Evolutionary conservation across 1,139 yeast species (phyloP), one percentile per base, ranked within the genome.

Genomic region (Geotrichum restrictum): DNA sequence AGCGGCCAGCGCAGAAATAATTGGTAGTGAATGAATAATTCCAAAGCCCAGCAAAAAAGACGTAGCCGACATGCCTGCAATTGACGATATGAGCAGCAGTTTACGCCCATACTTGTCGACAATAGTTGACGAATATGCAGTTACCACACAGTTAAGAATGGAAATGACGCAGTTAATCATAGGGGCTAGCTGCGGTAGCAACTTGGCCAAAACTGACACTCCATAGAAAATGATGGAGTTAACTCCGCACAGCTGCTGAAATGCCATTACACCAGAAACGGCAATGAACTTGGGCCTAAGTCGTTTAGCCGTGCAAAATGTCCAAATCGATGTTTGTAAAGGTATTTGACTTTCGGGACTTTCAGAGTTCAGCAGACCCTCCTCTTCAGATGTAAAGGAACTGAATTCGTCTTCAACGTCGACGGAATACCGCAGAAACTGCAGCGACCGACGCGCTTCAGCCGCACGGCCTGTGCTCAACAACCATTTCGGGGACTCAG

Each of bases 141-240:
- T 93, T 37, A 88, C 81, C 1, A 80, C 71, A 27, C 85, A 82
- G 65, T 91, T 91, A 3, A 85, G 77, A 2, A 81, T 62, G 1
- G 96, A 85, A 38, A 93, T 84, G 51, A 82, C 67, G 62, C 93
- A 82, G 64, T 88, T 89, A 57, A 89, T 80, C 32, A 76, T 62
- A 8, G 86, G 78, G 2, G 96, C 85, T 54, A 80, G 75, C 19
- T 77, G 71, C 1, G 97, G 96, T 60, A 87, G 77, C 2, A 85
- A 74, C 6, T 80, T 73, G 18, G 84, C 76, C 52, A 93, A 74
- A 3, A 91, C 86, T 6, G 88, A 80, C 3, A 89, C 96, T 3
- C 98, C 98, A 66, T 91, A 93, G 66, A 91, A 88, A 24, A 91
- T 81, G 57, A 93, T 88, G 1, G 96, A 82, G 68, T 93, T 93